Base-by-base conservation (phyloP, 768 basidiomycete genomes). In the Tremella mesenterica region DNA sequence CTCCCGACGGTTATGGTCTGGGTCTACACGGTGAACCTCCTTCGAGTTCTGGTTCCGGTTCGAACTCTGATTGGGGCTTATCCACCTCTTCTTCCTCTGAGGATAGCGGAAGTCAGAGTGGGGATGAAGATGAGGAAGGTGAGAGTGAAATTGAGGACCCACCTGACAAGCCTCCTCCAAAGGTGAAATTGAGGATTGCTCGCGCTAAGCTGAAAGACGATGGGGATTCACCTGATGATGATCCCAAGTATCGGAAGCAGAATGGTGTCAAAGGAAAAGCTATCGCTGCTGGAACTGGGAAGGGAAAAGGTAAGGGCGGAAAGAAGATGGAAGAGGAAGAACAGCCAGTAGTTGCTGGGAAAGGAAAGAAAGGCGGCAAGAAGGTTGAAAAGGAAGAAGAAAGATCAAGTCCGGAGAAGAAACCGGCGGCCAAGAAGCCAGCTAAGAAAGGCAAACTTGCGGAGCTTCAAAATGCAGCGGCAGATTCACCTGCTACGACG, bases 361-460 rank as follows among this genome's bases (percentile, higher is more conserved):
- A 41, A 23, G 14, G n/a, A 4, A 41, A 41, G 38, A 41, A 41
- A 23, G 38, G 38, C 8, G 4, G n/a, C n/a, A 41, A 41, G 14
- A 41, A 41, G 38, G 38, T 18, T 16, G 38, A 41, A 23, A n/a
- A 41, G 23, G 23, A 8, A 23, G 38, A 41, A n/a, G 29, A 26
- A 27, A 34, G 43, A 18, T 34, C 31, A 29, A 14, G 9, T 21
- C n/a, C 23, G 14, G 38, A 41, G 38, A 23, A 41, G 38, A 16
- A 39, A 25, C 25, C 41, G 23, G 33, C 29, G 7, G 33, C 21
- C 13, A 54, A 54, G 53, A 49, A 54, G 54, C 30, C 39, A 34
- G 29, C 53, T 16, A 45, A 58, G 31, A 58, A 58, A 36, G 54
- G 55, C 27, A 51, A 50, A 52, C 27, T 21, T 18, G 49, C 38